phyloP scores from a whole-genome alignment of 1,139 yeast genomes.

The Candida sojae region DNA sequence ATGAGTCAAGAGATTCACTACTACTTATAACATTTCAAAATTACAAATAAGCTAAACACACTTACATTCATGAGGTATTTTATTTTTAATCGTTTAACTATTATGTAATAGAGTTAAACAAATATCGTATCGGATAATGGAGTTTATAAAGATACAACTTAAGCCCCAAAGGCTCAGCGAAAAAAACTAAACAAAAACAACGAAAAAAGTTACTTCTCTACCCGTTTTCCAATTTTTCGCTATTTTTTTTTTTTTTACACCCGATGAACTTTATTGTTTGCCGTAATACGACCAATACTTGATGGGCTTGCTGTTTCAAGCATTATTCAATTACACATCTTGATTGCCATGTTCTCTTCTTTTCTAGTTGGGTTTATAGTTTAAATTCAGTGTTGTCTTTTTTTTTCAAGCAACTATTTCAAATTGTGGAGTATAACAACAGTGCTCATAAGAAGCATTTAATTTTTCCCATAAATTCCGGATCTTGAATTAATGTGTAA shows the following conservation, averaged over 20 bases:
- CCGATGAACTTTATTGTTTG: neutral
- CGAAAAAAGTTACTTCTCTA: neutral
- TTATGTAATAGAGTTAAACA: neutral
- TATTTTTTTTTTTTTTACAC: neutral
- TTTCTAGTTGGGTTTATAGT: neutral
- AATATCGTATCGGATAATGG: neutral
- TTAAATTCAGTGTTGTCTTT: neutral
- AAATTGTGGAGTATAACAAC: neutral
- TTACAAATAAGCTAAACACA: too few species aligned
- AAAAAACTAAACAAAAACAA: neutral
- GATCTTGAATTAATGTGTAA: too few species aligned
- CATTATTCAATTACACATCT: too few species aligned
- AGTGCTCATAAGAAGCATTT: too few species aligned
- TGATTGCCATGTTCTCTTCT: neutral
- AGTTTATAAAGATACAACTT: neutral
- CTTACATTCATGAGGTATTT: too few species aligned
- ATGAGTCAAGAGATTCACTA: neutral
- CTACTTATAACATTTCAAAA: too few species aligned
- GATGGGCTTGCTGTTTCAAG: too few species aligned
- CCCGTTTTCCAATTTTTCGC: neutral
- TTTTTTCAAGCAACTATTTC: neutral
- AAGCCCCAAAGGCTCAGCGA: neutral
- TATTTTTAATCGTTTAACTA: too few species aligned
- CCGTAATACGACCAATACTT: neutral
- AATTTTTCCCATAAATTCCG: too few species aligned